phyloP scores from a whole-genome alignment of 805 yeast genomes.

The Kazachstania martiniae region DNA sequence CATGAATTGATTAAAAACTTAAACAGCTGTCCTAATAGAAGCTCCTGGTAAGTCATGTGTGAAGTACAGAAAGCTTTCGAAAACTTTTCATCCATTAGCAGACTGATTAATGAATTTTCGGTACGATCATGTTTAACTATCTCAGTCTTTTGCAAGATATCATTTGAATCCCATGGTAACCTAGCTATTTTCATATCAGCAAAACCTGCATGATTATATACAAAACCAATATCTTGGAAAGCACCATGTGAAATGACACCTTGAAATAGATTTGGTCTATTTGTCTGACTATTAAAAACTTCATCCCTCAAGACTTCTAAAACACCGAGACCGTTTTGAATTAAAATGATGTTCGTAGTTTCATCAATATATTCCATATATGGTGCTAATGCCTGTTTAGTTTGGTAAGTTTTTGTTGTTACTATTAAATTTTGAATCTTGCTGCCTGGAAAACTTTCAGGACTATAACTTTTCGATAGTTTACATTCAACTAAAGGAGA shows the following conservation, averaged over 20 bases:
- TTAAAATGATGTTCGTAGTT: conserved; percentile 50
- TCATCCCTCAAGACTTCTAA: conserved; percentile 41
- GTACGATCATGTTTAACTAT: conserved; percentile 7
- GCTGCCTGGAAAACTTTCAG: conserved; percentile 15
- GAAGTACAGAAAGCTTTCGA: conserved; percentile 21
- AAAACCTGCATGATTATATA: conserved; percentile 51
- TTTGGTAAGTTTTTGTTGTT: conserved; percentile 73
- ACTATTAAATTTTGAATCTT: conserved; percentile 49
- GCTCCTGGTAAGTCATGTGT: conserved; percentile 34
- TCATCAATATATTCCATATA: conserved; percentile 38
- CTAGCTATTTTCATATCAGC: conserved; percentile 53
- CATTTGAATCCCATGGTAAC: conserved; percentile 34
- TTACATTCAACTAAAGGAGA: conserved; percentile 7
- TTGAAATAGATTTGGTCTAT: conserved; percentile 53
- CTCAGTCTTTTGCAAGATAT: conserved; percentile 13
- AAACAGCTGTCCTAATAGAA: conserved; percentile 52
- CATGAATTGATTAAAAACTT: conserved; percentile 75
- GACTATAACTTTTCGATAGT: conserved; percentile 11
- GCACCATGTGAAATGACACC: conserved; percentile 85
- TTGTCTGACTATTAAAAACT: conserved; percentile 41
- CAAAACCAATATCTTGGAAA: conserved; percentile 36
- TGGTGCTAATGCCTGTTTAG: conserved; percentile 50
- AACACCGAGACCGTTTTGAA: conserved; percentile 90
- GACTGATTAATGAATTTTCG: conserved; percentile 20
- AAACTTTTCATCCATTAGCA: conserved; percentile 17